Percentiles rank a stretch among this genome's conserved stretches.
phyloP scores from a whole-genome alignment of 768 basidiomycete species.

The Leccinum disarticulatum region DNA sequence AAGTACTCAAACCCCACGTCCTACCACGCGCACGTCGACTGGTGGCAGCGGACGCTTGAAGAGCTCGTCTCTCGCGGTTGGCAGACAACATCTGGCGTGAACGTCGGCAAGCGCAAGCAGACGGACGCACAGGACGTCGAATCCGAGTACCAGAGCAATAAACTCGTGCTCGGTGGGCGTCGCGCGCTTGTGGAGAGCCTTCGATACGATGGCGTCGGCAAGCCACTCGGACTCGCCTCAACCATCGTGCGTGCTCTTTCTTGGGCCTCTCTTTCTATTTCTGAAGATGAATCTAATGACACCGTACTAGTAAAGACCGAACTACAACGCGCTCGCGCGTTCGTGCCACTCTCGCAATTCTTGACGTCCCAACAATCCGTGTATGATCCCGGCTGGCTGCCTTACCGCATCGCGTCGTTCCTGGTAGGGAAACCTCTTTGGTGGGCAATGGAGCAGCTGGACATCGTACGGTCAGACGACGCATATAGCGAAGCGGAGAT shows the following conservation, averaged over 20 bases:
- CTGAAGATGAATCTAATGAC: slow-evolving; percentile 23
- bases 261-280: not conserved
- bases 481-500: slow-evolving; percentile 42
- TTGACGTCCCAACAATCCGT: slow-evolving; percentile 56
- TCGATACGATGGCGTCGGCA: slow-evolving; percentile 67
- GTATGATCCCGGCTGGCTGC: slow-evolving; percentile 68
- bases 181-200: slow-evolving; percentile 56
- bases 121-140: slow-evolving; percentile 6
- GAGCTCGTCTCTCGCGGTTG: slow-evolving; percentile 57
- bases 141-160: slow-evolving; percentile 37
- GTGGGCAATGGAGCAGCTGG: slow-evolving; percentile 85
- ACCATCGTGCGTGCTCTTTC: slow-evolving; percentile 62
- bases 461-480: slow-evolving; percentile 64
- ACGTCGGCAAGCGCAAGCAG: slow-evolving; percentile 9
- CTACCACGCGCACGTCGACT: slow-evolving; percentile 76
- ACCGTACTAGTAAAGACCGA: slow-evolving; percentile 66
- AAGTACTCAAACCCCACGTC: slow-evolving; percentile 82
- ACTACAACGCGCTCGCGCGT: slow-evolving; percentile 43
- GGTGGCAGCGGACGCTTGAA: slow-evolving; percentile 80
- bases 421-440: slow-evolving; percentile 78
- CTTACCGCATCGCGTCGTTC: slow-evolving; percentile 65
- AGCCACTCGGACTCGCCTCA: slow-evolving; percentile 67
- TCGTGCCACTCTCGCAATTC: slow-evolving; percentile 57
- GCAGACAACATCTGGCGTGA: slow-evolving; percentile 35
- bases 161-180: slow-evolving; percentile 60